Evolutionary conservation across 768 basidiomycete species (phyloP).

Genomic region (Clathrus columnatus): DNA sequence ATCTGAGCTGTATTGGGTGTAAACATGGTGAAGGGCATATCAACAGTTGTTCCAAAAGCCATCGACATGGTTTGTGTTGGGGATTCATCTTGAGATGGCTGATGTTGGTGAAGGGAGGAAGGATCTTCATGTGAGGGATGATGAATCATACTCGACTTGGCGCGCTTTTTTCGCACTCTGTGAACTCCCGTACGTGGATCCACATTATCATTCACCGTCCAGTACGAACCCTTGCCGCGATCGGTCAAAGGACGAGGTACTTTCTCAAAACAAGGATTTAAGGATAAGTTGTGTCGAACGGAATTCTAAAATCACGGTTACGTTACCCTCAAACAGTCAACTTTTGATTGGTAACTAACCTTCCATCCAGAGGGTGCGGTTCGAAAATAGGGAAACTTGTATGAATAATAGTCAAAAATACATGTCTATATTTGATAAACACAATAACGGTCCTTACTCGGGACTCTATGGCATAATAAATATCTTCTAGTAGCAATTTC

Average conservation of each 20-base stretch:
- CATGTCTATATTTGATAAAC: too few relatives aligned
- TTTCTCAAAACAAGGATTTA: constrained; percentile 89
- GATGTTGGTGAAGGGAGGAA: not conserved
- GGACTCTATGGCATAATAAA: constrained; percentile 87
- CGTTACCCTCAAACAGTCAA: constrained; percentile 21
- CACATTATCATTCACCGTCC: constrained; percentile 87
- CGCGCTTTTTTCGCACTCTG: constrained; percentile 69
- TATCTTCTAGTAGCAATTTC: constrained; percentile 78
- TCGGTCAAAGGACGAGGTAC: constrained; percentile 87
- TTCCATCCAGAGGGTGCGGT: constrained; percentile 88
- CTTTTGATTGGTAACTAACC: constrained; percentile 36
- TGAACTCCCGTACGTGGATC: constrained; percentile 86
- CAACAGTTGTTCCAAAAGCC: constrained; percentile 6
- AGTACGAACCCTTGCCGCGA: constrained; percentile 85
- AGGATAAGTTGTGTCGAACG: constrained; percentile 81
- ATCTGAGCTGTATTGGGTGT: not conserved
- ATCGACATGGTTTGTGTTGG: not conserved
- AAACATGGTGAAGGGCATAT: constrained; percentile 7
- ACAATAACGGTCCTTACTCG: constrained; percentile 40
- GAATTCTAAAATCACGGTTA: constrained; percentile 61
- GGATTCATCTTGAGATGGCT: not conserved
- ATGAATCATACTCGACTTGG: constrained; percentile 52
- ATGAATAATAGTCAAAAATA: not conserved
- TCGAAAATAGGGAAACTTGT: constrained; percentile 82
- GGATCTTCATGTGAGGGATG: not conserved